A percentile compares a stretch with the other conserved stretches of the same genome.
Evolutionary conservation across 2,329 filamentous ascomycete species (phyloP).

Genomic region (Nigrospora osmanthi): DNA sequence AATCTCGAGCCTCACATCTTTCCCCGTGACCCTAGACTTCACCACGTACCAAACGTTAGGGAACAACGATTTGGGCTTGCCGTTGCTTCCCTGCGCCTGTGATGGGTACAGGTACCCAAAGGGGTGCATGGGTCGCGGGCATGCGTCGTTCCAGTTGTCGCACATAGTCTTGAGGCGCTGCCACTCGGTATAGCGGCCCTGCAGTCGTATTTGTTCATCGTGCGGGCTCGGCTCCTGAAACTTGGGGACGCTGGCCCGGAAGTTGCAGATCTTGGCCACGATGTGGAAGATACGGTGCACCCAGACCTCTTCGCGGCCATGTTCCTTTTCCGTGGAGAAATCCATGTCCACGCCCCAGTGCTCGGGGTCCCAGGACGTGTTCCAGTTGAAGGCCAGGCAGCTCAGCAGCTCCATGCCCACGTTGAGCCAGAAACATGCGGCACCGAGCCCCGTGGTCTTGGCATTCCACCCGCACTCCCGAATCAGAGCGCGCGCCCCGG

Average conservation of each 20-base stretch:
- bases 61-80: slow-evolving; percentile 62
- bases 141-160: slow-evolving; percentile 71
- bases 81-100: slow-evolving; percentile 35
- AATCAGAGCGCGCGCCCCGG: slow-evolving; percentile 76
- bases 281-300: slow-evolving; percentile 85
- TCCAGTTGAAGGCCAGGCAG: slow-evolving; percentile 82
- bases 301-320: slow-evolving; percentile 72
- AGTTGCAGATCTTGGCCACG: slow-evolving; percentile 79
- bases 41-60: slow-evolving; percentile 73
- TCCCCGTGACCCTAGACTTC: neutral
- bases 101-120: slow-evolving; percentile 68
- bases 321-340: slow-evolving; percentile 32
- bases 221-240: slow-evolving; percentile 52
- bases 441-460: slow-evolving; percentile 67
- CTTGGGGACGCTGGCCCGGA: slow-evolving; percentile 61
- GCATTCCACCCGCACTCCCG: slow-evolving; percentile 88
- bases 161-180: slow-evolving; percentile 70
- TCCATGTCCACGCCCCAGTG: slow-evolving; percentile 82
- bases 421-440: slow-evolving; percentile 92
- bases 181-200: slow-evolving; percentile 69
- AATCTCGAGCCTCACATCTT: neutral
- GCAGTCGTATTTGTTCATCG: slow-evolving; percentile 55
- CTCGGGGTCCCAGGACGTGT: slow-evolving; percentile 81
- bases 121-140: slow-evolving; percentile 81
- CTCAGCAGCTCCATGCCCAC: slow-evolving; percentile 84